These are phyloP conservation scores for Lachancea quebecensis DNA, from an alignment of 805 yeast species.

Conservation along the genomic window DNA sequence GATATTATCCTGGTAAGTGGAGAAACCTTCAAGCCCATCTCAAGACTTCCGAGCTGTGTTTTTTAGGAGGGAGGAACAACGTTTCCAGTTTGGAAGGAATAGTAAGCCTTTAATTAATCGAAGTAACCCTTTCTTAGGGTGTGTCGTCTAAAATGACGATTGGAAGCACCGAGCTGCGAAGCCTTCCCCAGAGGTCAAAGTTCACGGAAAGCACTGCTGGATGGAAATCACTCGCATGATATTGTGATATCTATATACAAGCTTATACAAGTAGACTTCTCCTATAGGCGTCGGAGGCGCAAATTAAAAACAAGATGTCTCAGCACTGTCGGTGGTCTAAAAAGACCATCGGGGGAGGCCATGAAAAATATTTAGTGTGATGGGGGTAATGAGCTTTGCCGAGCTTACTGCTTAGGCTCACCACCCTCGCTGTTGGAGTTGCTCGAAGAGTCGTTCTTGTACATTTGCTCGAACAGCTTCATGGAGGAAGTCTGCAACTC, in stretches of 20 bases:
- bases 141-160: no score
- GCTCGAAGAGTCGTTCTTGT: conserved; percentile 28
- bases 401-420: conserved; percentile 18
- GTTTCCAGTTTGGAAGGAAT: no score
- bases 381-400: not conserved
- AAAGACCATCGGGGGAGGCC: not conserved
- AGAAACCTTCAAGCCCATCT: conserved; percentile 28
- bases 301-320: not conserved
- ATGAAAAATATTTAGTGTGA: not conserved
- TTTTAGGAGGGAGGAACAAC: not conserved
- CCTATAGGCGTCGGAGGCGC: not conserved
- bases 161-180: no score
- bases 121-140: no score
- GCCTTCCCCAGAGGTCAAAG: no score
- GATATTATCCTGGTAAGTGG: conserved; percentile 32
- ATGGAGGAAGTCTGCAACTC: conserved; percentile 69
- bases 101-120: no score
- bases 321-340: not conserved
- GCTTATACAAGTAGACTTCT: conserved; percentile 9
- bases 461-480: conserved; percentile 64
- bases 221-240: conserved; percentile 3
- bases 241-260: conserved; percentile 11
- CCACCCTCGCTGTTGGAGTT: conserved; percentile 14
- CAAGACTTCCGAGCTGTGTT: not conserved
- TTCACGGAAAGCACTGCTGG: not conserved